A percentile compares a stretch with the other conserved stretches of the same genome.
phyloP scores from a whole-genome alignment of 257 asterid species.

The Solanum etuberosum region DNA sequence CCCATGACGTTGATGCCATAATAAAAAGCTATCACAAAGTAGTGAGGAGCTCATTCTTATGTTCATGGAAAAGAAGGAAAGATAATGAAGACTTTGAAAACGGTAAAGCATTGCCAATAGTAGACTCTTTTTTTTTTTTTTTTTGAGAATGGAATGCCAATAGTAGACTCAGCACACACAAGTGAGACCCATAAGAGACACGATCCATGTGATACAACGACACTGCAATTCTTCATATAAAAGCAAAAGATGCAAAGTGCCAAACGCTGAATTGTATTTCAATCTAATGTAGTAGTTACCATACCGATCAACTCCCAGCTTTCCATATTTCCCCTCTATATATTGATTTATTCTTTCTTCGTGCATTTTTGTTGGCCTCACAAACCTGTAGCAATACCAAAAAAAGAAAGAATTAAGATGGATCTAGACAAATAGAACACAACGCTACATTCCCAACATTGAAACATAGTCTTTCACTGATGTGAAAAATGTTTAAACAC shows the following conservation, averaged over 20 bases:
- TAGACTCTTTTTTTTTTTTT: not conserved
- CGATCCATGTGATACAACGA: not conserved
- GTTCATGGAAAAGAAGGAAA: not conserved
- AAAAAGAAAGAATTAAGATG: not conserved
- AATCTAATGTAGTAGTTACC: not conserved
- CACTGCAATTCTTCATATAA: not conserved
- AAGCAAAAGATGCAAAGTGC: not conserved
- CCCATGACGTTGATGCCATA: not conserved
- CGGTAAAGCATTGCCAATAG: not conserved
- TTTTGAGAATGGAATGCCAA: not conserved
- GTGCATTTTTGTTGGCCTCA: slow-evolving; percentile 74
- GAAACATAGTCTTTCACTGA: not conserved
- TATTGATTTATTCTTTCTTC: slow-evolving; percentile 61
- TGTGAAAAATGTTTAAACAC: not conserved
- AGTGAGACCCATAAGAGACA: not conserved
- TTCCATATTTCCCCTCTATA: slow-evolving; percentile 83
- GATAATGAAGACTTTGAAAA: not conserved
- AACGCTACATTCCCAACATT: not conserved
- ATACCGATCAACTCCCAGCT: slow-evolving; percentile 83
- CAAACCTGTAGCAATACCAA: slow-evolving; percentile 47
- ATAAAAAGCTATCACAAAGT: not conserved
- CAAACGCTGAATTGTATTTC: not conserved
- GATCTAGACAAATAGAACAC: not conserved
- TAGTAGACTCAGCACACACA: not conserved
- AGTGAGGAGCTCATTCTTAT: not conserved